These are phyloP conservation scores for Populus hybrid DNA, from an alignment of 441 rosid genomes.

Conservation along the genomic window DNA sequence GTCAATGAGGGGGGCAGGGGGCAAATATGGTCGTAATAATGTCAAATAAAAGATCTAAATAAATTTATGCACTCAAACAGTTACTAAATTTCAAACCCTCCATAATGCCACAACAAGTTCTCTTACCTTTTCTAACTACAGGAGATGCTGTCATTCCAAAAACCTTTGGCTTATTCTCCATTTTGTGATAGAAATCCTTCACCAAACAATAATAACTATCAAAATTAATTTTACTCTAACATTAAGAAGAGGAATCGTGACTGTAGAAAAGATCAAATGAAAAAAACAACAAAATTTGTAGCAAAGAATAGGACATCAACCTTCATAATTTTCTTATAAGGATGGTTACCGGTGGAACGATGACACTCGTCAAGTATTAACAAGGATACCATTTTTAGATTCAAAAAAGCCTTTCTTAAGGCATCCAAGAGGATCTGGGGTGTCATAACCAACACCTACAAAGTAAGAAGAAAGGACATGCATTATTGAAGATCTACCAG, in stretches of 20 bases:
- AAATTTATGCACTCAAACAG: background rate
- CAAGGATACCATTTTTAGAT: conserved; percentile 55
- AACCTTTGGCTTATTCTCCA: conserved; percentile 67
- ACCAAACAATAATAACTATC: conserved; percentile 15
- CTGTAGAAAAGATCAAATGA: background rate
- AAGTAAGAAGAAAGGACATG: conserved; percentile 14
- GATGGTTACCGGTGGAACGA: conserved; percentile 74
- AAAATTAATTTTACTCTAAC: background rate
- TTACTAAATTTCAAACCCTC: background rate
- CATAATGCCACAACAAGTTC: background rate
- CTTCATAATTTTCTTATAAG: conserved; percentile 82
- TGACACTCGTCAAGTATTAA: conserved; percentile 87
- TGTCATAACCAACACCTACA: conserved; percentile 89
- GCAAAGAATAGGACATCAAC: conserved; percentile 30
- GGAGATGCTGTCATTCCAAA: conserved; percentile 87
- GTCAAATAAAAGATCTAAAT: background rate
- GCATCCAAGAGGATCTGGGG: conserved; percentile 84
- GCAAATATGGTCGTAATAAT: background rate
- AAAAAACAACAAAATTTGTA: conserved; percentile 5
- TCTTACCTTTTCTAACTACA: conserved; percentile 62
- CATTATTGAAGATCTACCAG: background rate
- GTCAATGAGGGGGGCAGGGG: no score
- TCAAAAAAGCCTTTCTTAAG: conserved; percentile 66
- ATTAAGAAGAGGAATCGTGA: background rate
- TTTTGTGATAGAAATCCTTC: conserved; percentile 79